Evolutionary conservation across 1,284 basidiomycete species (phyloP), one percentile per base, ranked within the genome.

Genomic region (Trichosporon faecale): DNA sequence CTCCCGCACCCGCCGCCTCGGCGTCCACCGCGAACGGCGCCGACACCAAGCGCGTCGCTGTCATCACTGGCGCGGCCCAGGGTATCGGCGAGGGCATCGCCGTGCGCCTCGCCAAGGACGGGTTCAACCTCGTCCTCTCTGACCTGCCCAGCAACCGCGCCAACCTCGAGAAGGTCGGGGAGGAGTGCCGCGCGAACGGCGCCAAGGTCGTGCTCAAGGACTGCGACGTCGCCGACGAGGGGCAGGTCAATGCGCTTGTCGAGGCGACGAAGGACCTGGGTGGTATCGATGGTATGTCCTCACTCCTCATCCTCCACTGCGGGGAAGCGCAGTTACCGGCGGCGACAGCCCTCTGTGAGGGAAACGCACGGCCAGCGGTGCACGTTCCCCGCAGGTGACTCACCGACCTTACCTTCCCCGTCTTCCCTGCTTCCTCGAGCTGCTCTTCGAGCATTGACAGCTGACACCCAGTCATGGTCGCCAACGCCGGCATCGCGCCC

Each of bases 31-130:
- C 57, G 7, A 33, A 18, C 37, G 61, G 23, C 16, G 14, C 16
- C 23, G n/a, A 12, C 33, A n/a, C n/a, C 37, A 61, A 25, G n/a
- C 55, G 55, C 35, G 75, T 76, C 6, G 85, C 85, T 9, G 82
- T 85, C 76, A 76, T 85, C 55, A 86, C 85, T 0, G 85, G 85
- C 25, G 83, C 80, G 6, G 83, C 79, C 3, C 84, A 84, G 74
- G 85, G 85, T 49, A 85, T 86, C 66, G 85, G 86, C 6, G 81
- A 80, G 52, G 83, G 85, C 68, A 85, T 86, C 71, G 81, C 85
- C 23, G 70, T 80, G 64, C 81, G 85, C 61, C 83, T 87, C 68
- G 83, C 85, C 27, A 66, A 77, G 55, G 83, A 86, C 68, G 85
- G 85, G 6, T 81, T 80, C 75, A 81, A 84, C 69, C 70, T 86